Percentiles rank a stretch among this genome's conserved stretches.
These are phyloP conservation scores for Colletotrichum lindemuthianum DNA, from an alignment of 2,329 filamentous ascomycete genomes.

Conservation along the genomic window DNA sequence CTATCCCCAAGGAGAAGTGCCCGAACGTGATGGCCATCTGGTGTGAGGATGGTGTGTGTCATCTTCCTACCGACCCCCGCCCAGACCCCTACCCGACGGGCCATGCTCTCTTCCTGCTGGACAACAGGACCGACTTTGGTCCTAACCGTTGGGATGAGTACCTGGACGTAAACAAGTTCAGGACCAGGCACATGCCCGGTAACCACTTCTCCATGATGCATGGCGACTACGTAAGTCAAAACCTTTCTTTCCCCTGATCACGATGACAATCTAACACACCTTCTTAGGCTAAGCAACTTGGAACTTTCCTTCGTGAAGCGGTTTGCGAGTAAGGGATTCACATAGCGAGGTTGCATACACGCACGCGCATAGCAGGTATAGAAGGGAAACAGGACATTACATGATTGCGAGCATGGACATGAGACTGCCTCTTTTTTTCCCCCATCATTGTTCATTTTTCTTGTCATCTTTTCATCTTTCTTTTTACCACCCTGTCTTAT, in stretches of 20 bases:
- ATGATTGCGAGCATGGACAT: slow-evolving; percentile 32
- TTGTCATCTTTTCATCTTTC: slow-evolving; percentile 24
- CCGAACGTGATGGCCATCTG: slow-evolving; percentile 74
- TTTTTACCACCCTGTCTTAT: slow-evolving; percentile 24
- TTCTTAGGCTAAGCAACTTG: slow-evolving; percentile 48
- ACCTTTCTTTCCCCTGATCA: no score
- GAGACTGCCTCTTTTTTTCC: slow-evolving; percentile 24
- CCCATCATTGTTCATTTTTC: slow-evolving; percentile 18
- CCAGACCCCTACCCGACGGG: slow-evolving; percentile 69
- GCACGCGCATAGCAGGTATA: slow-evolving; percentile 33
- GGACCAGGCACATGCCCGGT: slow-evolving; percentile 73
- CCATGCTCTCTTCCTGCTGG: slow-evolving; percentile 75
- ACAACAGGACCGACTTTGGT: slow-evolving; percentile 77
- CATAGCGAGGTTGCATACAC: slow-evolving; percentile 23
- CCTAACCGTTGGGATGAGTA: slow-evolving; percentile 77
- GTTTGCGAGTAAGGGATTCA: slow-evolving; percentile 38
- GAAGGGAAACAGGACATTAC: slow-evolving; percentile 33
- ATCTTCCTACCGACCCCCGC: slow-evolving; percentile 71
- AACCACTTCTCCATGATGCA: slow-evolving; percentile 85
- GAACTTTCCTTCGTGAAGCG: slow-evolving; percentile 48
- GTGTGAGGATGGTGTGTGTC: slow-evolving; percentile 79
- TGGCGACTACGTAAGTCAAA: slow-evolving; percentile 54
- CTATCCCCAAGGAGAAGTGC: slow-evolving; percentile 66
- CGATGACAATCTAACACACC: slow-evolving; percentile 32
- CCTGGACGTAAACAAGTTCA: slow-evolving; percentile 69